These are phyloP conservation scores for Salisapilia sapeloensis DNA, from an alignment of 352 stramenopile species.

Conservation along the genomic window DNA sequence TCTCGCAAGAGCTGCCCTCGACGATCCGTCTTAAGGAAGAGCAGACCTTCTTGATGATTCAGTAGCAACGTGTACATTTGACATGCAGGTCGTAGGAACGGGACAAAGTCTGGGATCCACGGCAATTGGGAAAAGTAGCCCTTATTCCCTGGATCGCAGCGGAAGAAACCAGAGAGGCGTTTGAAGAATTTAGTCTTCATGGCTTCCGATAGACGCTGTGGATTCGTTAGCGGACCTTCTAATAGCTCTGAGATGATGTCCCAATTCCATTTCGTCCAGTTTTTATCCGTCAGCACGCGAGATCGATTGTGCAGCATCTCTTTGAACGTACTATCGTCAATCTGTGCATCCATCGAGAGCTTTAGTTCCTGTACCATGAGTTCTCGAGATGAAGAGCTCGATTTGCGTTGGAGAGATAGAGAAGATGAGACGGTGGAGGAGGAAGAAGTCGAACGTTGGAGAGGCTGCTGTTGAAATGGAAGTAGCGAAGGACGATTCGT, in stretches of 20 bases:
- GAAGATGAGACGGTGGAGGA: slow-evolving; percentile 8
- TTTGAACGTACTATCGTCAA: slow-evolving; percentile 80
- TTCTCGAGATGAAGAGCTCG: slow-evolving; percentile 66
- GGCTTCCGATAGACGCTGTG: slow-evolving; percentile 67
- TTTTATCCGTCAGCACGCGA: slow-evolving; percentile 75
- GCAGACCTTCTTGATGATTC: slow-evolving; percentile 70
- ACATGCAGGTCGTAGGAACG: slow-evolving; percentile 72
- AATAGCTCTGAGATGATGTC: slow-evolving; percentile 82
- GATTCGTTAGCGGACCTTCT: slow-evolving; percentile 73
- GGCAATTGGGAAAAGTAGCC: slow-evolving; percentile 79
- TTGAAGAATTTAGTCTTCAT: slow-evolving; percentile 91
- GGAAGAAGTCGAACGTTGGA: slow-evolving; percentile 5
- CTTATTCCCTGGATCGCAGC: slow-evolving; percentile 80
- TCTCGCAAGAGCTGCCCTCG: slow-evolving; percentile 70
- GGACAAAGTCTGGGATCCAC: slow-evolving; percentile 82
- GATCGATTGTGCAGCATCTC: slow-evolving; percentile 79
- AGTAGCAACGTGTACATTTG: slow-evolving; percentile 82
- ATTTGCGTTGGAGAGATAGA: no score
- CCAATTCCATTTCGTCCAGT: slow-evolving; percentile 87
- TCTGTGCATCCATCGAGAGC: slow-evolving; percentile 74
- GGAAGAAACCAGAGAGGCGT: slow-evolving; percentile 79
- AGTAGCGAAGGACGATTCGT: slow-evolving; percentile 60
- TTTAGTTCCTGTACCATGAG: slow-evolving; percentile 79
- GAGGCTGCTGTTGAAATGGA: slow-evolving; percentile 3
- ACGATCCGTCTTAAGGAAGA: slow-evolving; percentile 79